A percentile compares a stretch with the other conserved stretches of the same genome.
Evolutionary conservation across 1,139 yeast species (phyloP).

Genomic region (Tardiomyces digboiensis): DNA sequence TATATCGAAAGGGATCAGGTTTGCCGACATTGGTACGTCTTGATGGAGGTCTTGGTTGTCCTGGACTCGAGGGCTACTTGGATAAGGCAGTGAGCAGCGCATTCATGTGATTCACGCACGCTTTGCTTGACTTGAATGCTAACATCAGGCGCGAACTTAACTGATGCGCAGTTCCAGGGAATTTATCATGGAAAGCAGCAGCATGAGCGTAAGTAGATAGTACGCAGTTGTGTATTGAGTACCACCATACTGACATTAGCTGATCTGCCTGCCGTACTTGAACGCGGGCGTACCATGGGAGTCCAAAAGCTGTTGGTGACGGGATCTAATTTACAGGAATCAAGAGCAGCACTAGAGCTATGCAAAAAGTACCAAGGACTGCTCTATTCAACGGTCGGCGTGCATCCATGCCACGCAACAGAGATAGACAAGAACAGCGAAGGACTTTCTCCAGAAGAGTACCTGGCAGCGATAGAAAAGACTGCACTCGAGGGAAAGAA

Average conservation of each 20-base stretch:
- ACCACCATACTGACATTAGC: no score
- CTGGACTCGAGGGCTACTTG: no score
- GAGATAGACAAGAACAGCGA: conserved; percentile 13
- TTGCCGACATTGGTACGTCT: conserved; percentile 13
- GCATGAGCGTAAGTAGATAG: no score
- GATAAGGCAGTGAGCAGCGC: no score
- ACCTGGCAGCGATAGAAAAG: conserved; percentile 38
- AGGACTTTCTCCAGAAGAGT: conserved; percentile 22
- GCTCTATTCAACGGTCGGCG: conserved; percentile 69
- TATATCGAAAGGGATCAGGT: conserved; percentile 8
- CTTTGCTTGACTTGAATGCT: conserved; percentile 27
- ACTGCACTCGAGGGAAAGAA: conserved; percentile 42
- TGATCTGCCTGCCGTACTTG: conserved; percentile 56
- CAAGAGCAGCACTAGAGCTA: conserved; percentile 38
- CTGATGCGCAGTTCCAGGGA: conserved; percentile 86
- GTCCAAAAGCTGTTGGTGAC: conserved; percentile 72
- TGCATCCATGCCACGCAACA: conserved; percentile 83
- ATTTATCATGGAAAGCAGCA: conserved; percentile 55
- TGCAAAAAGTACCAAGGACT: conserved; percentile 26
- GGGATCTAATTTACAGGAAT: conserved; percentile 67
- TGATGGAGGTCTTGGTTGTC: background rate
- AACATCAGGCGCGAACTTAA: conserved; percentile 76
- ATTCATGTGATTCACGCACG: no score
- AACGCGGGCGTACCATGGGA: conserved; percentile 54
- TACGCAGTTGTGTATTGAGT: no score